Evolutionary conservation across 1,139 yeast species (phyloP), one percentile per base, ranked within the genome.

Genomic region (Geotrichum restrictum): DNA sequence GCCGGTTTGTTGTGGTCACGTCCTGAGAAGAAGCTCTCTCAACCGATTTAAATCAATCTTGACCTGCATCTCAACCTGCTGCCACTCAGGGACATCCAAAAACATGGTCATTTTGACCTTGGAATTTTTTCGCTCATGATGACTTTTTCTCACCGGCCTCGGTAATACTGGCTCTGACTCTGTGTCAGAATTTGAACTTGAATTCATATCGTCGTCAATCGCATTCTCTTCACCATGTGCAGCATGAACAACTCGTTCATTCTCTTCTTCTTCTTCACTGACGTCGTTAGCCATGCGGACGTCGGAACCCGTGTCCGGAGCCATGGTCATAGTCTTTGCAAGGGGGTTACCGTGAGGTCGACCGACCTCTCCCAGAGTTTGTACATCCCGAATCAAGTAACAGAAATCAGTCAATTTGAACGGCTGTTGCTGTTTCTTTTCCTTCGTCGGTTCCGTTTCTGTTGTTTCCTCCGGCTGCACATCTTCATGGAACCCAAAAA

Each of bases 81-180:
- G 38, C 47, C 38, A 43, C 22, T 41, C 36, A 29, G 45, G 45
- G n/a, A 40, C 44, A 40, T 42, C 45, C n/a, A 27, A 18, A 16
- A 42, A 13, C 22, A 19, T 42, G n/a, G 45, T 31, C 37, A 31
- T 13, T 16, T 31, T 42, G 37, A 42, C 37, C 14, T 42, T 42
- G 16, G 37, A 27, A 31, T 31, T 31, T n/a, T 14, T 29, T 7
- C 45, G 32, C 3, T 24, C 13, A 10, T 21, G 44, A 18, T 13
- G 22, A 16, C 41, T 5, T 13, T 14, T n/a, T n/a, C n/a, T n/a
- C n/a, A n/a, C n/a, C n/a, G n/a, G n/a, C n/a, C n/a, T 34, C n/a
- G 18, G n/a, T 6, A 34, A 34, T 34, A 18, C 22, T 8, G n/a
- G 41, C 6, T 7, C 16, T 19, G 13, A 8, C 18, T 14, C 41